Base-by-base conservation (phyloP, 768 basidiomycete genomes). In the Russula sp. region DNA sequence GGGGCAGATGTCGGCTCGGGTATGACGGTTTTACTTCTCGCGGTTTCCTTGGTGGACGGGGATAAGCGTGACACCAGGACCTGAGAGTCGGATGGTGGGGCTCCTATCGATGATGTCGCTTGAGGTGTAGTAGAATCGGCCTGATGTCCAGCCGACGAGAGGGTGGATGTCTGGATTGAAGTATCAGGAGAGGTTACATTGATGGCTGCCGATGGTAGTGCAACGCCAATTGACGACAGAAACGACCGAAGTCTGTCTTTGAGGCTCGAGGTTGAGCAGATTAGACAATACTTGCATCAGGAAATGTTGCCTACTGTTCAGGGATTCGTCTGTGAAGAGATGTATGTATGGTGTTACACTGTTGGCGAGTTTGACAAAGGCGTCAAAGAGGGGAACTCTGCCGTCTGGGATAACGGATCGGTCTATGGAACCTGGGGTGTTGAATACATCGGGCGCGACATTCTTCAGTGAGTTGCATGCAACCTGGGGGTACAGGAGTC, bases 201-300 rank as follows among this genome's bases (percentile, higher is more conserved):
- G 16, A 31, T 47, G 6, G 45, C 22, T 5, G 1, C 22, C 4
- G 32, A 20, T n/a, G 27, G 53, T 27, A 50, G 16, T 11, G 34
- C 27, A 39, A 64, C 2, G 22, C 54, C 58, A 9, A 60, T n/a
- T 10, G 63, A 60, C 5, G 54, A 60, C 18, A 64, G 53, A 47
- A 64, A 32, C 8, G 20, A 55, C 31, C 50, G 3, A 13, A 64
- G 54, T 56, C 63, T 60, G 54, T 39, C 63, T 64, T 60, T 56
- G 40, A 16, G 27, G 18, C 27, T 50, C 27, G 31, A 60, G 45
- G 16, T 34, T 64, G 39, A 64, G 54, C 7, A 42, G 10, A 44
- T 49, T 22, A 35, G 35, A 40, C 34, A 37, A 55, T 11, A 4
- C 6, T 20, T 20, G 53, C 31, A 55, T 51, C 32, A 60, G 47